Conservation (phyloP, 2,329 filamentous ascomycete genomes). For the Hymenoscyphus fructigenus region DNA sequence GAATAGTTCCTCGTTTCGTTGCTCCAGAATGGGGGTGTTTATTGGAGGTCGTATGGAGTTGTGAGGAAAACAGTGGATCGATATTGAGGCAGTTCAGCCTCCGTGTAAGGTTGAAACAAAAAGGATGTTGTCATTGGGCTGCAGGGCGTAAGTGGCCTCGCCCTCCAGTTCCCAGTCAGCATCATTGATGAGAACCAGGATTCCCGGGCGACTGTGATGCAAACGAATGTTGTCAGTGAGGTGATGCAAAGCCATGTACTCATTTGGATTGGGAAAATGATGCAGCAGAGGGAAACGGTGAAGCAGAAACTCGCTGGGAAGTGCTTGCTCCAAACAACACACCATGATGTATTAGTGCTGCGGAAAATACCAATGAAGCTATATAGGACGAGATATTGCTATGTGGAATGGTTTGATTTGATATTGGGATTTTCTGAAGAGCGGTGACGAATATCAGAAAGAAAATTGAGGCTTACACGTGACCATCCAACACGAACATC, state of each 20-base stretch:
- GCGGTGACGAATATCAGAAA: slow-evolving; percentile 15
- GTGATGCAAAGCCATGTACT: slow-evolving; percentile 10
- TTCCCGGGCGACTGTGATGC: slow-evolving; percentile 75
- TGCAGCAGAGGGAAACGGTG: slow-evolving; percentile 13
- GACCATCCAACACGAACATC: slow-evolving; percentile 81
- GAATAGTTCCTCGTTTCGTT: background rate
- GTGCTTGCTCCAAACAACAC: slow-evolving; percentile 16
- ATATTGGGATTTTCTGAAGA: slow-evolving; percentile 10
- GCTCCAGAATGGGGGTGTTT: slow-evolving; percentile 13
- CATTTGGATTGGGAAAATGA: slow-evolving; percentile 1
- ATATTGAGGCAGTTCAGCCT: slow-evolving; percentile 53
- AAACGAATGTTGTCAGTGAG: slow-evolving; percentile 32
- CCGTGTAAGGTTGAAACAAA: slow-evolving; percentile 97
- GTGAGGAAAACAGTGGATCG: slow-evolving; percentile 1
- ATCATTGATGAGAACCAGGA: slow-evolving; percentile 95
- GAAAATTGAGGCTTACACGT: slow-evolving; percentile 65
- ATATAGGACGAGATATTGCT: slow-evolving; percentile 15
- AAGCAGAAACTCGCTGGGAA: slow-evolving; percentile 15
- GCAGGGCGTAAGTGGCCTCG: slow-evolving; percentile 84
- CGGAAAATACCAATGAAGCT: slow-evolving; percentile 9
- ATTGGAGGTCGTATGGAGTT: background rate
- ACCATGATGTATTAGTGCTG: slow-evolving; percentile 20
- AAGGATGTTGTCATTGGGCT: slow-evolving; percentile 80
- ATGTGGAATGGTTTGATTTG: slow-evolving; percentile 19
- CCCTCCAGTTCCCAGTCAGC: slow-evolving; percentile 98